Percentiles rank a stretch among this genome's conserved stretches.
phyloP scores from a whole-genome alignment of 2,329 filamentous ascomycete genomes.

The Pseudogymnoascus pannorum region DNA sequence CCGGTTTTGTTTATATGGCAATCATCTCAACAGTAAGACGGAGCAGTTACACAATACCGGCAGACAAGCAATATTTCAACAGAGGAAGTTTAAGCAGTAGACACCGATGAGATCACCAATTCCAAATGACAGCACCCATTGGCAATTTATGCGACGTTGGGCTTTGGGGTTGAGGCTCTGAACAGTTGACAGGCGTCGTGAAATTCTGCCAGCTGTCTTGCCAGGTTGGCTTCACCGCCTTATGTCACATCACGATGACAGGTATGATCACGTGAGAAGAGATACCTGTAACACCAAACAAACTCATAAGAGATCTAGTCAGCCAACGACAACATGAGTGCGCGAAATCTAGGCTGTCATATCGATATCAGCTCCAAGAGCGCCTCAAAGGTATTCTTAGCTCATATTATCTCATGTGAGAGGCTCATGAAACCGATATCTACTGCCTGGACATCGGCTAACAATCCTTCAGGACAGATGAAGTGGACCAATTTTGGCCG shows the following conservation, averaged over 20 bases:
- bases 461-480: background rate
- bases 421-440: background rate
- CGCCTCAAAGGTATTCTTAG: background rate
- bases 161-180: background rate
- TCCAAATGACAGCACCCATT: background rate
- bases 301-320: background rate
- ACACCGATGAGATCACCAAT: background rate
- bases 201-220: background rate
- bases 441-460: background rate
- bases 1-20: conserved; percentile 1
- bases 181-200: background rate
- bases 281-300: background rate
- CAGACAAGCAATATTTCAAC: background rate
- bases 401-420: background rate
- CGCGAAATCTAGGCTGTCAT: background rate
- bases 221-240: background rate
- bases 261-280: background rate
- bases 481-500: background rate
- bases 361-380: background rate
- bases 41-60: background rate
- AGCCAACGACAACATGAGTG: background rate
- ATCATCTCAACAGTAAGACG: background rate
- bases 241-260: background rate
- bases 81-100: background rate
- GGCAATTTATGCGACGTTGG: background rate